phyloP scores from a whole-genome alignment of 2,329 filamentous ascomycete genomes.

The Xylaria sp. region DNA sequence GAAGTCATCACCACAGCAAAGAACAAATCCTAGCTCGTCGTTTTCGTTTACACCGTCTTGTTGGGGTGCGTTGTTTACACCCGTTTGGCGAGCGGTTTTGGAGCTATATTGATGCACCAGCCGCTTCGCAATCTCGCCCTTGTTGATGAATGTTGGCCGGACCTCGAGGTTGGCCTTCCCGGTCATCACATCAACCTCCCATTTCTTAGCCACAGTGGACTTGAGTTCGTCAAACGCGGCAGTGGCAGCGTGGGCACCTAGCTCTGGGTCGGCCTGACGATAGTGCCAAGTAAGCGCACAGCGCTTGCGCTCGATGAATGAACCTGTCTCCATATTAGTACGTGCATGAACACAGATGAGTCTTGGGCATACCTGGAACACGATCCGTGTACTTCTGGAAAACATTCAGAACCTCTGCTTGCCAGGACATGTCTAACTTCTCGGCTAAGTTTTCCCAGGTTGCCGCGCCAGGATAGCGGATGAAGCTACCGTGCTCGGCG shows the following conservation, averaged over 20 bases:
- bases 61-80: slow-evolving; percentile 28
- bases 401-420: slow-evolving; percentile 78
- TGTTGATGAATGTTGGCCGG: slow-evolving; percentile 96
- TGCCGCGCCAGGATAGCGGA: slow-evolving; percentile 76
- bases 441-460: slow-evolving; percentile 91
- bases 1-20: slow-evolving; percentile 94
- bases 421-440: slow-evolving; percentile 90
- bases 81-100: slow-evolving; percentile 40
- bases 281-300: slow-evolving; percentile 98
- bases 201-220: slow-evolving; percentile 74
- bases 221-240: slow-evolving; percentile 85
- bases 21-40: slow-evolving; percentile 77
- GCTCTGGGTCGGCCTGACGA: slow-evolving; percentile 85
- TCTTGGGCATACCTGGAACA: slow-evolving; percentile 70
- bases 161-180: slow-evolving; percentile 98
- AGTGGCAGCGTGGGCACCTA: slow-evolving; percentile 77
- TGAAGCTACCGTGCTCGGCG: slow-evolving; percentile 96
- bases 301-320: slow-evolving; percentile 92
- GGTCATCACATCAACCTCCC: slow-evolving; percentile 94
- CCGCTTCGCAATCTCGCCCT: slow-evolving; percentile 90
- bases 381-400: slow-evolving; percentile 90
- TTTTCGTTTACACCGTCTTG: slow-evolving; percentile 50
- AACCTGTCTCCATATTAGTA: slow-evolving; percentile 57
- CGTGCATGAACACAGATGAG: background rate
- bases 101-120: slow-evolving; percentile 76